A percentile compares a stretch with the other conserved stretches of the same genome.
Conservation (phyloP, 306 rosid genomes). For the Vigna unguiculata region DNA sequence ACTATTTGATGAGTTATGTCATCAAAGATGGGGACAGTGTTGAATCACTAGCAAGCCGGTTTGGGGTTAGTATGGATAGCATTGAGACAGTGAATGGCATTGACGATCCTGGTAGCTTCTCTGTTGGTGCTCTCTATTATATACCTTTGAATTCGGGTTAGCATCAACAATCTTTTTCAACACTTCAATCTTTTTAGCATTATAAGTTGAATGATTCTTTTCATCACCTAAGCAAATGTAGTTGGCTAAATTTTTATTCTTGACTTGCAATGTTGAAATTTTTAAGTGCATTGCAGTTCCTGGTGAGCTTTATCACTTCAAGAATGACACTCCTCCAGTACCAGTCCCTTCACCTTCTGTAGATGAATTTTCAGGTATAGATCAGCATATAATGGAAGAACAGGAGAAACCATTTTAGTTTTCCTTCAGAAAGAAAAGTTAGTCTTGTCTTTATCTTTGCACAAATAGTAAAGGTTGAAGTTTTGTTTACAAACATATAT, state of each 20-base stretch:
- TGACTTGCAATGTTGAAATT: neutral
- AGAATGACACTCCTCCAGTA: conserved; percentile 58
- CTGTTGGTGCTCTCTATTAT: conserved; percentile 84
- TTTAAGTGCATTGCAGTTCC: conserved; percentile 70
- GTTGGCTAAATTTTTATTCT: neutral
- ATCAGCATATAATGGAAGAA: conserved; percentile 27
- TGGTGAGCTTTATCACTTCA: conserved; percentile 80
- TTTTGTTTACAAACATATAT: neutral
- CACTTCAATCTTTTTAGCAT: neutral
- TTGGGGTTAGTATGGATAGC: conserved; percentile 96
- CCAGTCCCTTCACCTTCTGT: conserved; percentile 64
- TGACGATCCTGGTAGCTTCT: conserved; percentile 75
- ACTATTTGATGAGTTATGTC: conserved; percentile 92
- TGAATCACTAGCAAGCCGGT: conserved; percentile 83
- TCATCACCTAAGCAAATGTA: neutral
- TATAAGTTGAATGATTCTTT: conserved; percentile 13
- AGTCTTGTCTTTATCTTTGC: neutral
- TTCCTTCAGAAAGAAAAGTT: conserved; percentile 2
- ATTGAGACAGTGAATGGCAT: conserved; percentile 84
- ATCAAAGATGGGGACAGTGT: conserved; percentile 86
- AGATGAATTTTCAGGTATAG: conserved; percentile 62
- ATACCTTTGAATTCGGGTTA: conserved; percentile 91
- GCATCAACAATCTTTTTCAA: conserved; percentile 41
- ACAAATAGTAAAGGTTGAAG: neutral
- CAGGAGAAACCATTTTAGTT: conserved; percentile 4